Evolutionary conservation across 2,329 filamentous ascomycete species (phyloP).

Genomic region (Xylariaceae sp.): DNA sequence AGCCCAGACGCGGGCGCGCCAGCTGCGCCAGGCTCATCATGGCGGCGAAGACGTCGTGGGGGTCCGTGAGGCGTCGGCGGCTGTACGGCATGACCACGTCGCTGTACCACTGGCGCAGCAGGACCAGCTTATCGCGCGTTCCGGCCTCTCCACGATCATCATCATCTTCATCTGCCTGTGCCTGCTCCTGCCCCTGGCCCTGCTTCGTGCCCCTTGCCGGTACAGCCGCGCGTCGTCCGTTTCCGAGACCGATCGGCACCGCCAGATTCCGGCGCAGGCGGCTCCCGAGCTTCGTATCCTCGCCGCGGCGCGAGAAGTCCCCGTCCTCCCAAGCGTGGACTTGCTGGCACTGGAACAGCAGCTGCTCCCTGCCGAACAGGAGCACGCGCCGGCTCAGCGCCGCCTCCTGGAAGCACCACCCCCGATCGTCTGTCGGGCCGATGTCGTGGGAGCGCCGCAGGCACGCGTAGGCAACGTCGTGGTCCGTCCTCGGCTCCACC

Average conservation of each 20-base stretch:
- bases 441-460: constrained; percentile 2
- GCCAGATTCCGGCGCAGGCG: not conserved
- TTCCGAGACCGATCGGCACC: not conserved
- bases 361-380: constrained; percentile 9
- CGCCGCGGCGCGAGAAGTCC: no score
- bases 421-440: constrained; percentile 8
- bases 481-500: no score
- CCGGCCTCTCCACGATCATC: no score
- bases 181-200: not conserved
- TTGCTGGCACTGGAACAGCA: constrained; percentile 13
- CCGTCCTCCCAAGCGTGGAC: constrained; percentile 9
- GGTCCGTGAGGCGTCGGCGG: constrained; percentile 8
- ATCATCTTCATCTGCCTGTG: no score
- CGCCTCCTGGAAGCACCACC: constrained; percentile 18
- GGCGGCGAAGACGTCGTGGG: constrained; percentile 15
- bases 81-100: constrained; percentile 8
- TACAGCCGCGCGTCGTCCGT: no score
- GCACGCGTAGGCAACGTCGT: no score
- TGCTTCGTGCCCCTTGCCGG: not conserved
- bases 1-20: constrained; percentile 7
- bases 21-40: constrained; percentile 13
- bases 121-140: no score
- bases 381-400: constrained; percentile 11
- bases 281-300: no score
- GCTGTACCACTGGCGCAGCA: constrained; percentile 13